Evolutionary conservation across 2,329 filamentous ascomycete genomes (phyloP).

Genomic region (Hypoxylon sp.): DNA sequence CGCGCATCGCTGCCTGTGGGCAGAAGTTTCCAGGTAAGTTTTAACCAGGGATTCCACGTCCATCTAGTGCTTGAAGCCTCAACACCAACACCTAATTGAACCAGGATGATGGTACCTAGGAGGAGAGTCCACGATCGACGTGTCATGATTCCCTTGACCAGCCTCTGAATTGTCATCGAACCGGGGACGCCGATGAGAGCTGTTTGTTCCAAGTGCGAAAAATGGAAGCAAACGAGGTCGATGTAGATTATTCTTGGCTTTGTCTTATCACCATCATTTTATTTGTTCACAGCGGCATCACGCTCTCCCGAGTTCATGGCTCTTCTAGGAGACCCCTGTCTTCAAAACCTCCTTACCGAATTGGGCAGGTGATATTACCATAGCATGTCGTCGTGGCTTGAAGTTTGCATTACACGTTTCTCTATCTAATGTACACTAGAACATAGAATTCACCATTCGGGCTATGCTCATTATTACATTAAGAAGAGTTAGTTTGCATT

Average conservation of each 20-base stretch:
- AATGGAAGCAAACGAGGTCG: slow-evolving; percentile 68
- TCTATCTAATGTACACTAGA: too few species aligned
- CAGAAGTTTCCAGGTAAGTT: slow-evolving; percentile 48
- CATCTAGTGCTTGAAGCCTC: slow-evolving; percentile 2
- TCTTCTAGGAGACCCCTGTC: slow-evolving; percentile 24
- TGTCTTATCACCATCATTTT: slow-evolving; percentile 19
- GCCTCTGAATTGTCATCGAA: slow-evolving; percentile 2
- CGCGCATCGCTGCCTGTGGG: slow-evolving; percentile 50
- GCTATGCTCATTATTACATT: neutral
- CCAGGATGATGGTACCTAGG: neutral
- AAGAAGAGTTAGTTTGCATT: neutral
- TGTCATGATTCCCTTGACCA: slow-evolving; percentile 20
- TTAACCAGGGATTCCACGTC: neutral
- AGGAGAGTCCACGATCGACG: slow-evolving; percentile 21
- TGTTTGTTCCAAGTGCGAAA: slow-evolving; percentile 5
- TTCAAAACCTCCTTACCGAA: slow-evolving; percentile 16
- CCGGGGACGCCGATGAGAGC: neutral
- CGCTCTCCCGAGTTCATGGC: slow-evolving; percentile 20
- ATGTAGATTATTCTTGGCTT: slow-evolving; percentile 58
- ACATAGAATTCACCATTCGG: neutral
- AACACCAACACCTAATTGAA: neutral
- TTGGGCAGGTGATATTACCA: slow-evolving; percentile 31
- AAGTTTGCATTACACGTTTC: neutral
- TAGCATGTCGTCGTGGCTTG: neutral
- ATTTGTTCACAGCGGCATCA: slow-evolving; percentile 9